These are phyloP conservation scores for Favolaschia claudopus DNA, from an alignment of 768 basidiomycete genomes.

Conservation along the genomic window DNA sequence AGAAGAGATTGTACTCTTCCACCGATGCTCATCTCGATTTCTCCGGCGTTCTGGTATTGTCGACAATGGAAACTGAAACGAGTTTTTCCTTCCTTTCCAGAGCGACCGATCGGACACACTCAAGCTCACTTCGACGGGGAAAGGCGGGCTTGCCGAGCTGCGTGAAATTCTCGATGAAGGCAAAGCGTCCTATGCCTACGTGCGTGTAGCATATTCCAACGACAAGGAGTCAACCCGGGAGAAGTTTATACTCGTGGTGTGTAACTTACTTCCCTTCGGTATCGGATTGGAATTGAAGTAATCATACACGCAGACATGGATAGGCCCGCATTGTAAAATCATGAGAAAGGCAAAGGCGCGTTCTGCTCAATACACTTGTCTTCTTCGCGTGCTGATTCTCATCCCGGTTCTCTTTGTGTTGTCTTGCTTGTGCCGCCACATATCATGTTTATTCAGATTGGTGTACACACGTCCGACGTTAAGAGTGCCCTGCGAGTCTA, in stretches of 20 bases:
- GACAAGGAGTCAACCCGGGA: slow-evolving; percentile 88
- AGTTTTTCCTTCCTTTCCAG: no score
- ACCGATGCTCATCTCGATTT: no score
- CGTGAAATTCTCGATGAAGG: slow-evolving; percentile 71
- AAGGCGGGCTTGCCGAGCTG: slow-evolving; percentile 82
- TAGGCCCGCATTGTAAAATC: slow-evolving; percentile 82
- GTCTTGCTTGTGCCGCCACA: no score
- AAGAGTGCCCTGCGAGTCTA: slow-evolving; percentile 79
- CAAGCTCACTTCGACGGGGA: slow-evolving; percentile 77
- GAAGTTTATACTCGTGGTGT: slow-evolving; percentile 83
- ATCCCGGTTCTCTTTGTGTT: no score
- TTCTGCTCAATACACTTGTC: no score
- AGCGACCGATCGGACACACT: slow-evolving; percentile 85
- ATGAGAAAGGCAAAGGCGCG: slow-evolving; percentile 92
- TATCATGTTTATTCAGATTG: slow-evolving; percentile 65
- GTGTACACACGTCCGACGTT: slow-evolving; percentile 90
- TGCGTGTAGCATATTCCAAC: slow-evolving; percentile 82
- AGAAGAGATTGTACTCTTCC: no score
- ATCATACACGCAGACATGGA: slow-evolving; percentile 66
- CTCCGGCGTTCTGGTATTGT: no score
- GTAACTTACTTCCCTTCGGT: slow-evolving; percentile 30
- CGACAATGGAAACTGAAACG: no score
- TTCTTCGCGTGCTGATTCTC: slow-evolving; percentile 38
- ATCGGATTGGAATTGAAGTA: no score
- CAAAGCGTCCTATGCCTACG: slow-evolving; percentile 87